Evolutionary conservation across 2,329 filamentous ascomycete species (phyloP), one percentile per base, ranked within the genome.

Genomic region (Aspergillus alliaceus): DNA sequence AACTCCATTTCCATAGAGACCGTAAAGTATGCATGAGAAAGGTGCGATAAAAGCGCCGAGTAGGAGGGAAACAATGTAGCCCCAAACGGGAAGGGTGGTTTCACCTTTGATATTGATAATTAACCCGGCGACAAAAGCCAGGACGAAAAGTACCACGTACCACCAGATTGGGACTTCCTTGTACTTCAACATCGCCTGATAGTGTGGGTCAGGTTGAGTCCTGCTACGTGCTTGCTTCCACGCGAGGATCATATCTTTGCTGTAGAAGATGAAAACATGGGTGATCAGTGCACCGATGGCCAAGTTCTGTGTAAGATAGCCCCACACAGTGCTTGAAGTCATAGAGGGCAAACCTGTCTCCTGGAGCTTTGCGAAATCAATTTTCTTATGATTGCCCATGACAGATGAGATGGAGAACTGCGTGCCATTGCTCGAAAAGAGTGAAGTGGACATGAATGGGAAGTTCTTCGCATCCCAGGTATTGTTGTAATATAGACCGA

Each of bases 31-130:
- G 46, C 66, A 64, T 29, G 58, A 64, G 18, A 86, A 76, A 0
- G 82, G 83, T 0, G 82, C 79, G 22, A 86, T 80, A 54, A 82
- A 64, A 0, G 69, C 11, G 1, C 67, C 67, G 1, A 82, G 24
- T 0, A 80, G 25, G 0, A 82, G 69, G 0, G 79, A 65, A 1
- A 82, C 70, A 8, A 82, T 66, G 56, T 81, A 82, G 0, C 74
- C 79, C 80, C 80, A 82, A 2, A 60, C 70, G 0, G 79, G 77
- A 27, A 82, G 69, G 0, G 79, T 81, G 3, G 80, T 75, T 40
- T 82, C 70, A 49, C 79, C 76, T 53, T 77, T 79, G 44, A 74
- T 65, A 7, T 79, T 77, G 0, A 82, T 79, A 2, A 80, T 63
- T 4, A 82, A 69, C 0, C 80, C 80, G 0, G 80, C 74, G 2